Conservation (phyloP, 805 yeast species). For the Hyphopichia homilentoma region DNA sequence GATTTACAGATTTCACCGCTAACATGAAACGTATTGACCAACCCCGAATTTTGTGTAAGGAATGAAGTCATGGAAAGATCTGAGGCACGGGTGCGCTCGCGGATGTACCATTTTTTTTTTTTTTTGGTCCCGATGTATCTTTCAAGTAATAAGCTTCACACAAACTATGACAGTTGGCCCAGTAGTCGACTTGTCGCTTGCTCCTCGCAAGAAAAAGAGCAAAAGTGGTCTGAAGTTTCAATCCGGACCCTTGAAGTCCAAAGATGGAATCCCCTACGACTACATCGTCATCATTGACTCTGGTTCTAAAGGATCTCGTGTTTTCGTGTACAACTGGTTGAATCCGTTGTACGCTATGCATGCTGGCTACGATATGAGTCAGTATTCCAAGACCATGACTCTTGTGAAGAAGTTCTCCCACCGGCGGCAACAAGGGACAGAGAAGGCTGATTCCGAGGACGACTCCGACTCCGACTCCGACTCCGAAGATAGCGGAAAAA, state of each 20-base stretch:
- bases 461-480: slow-evolving; percentile 5
- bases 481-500: slow-evolving; percentile 1
- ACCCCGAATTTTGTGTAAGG: too few relatives aligned
- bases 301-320: slow-evolving; percentile 64
- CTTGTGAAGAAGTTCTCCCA: slow-evolving; percentile 10
- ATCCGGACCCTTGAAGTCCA: slow-evolving; percentile 34
- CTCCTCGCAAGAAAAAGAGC: too few relatives aligned
- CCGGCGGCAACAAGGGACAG: slow-evolving; percentile 6
- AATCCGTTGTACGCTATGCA: slow-evolving; percentile 32
- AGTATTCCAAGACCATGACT: slow-evolving; percentile 3
- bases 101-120: too few relatives aligned
- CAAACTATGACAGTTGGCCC: too few relatives aligned
- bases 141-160: too few relatives aligned
- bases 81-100: too few relatives aligned
- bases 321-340: slow-evolving; percentile 55
- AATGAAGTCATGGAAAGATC: too few relatives aligned
- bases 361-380: slow-evolving; percentile 14
- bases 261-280: slow-evolving; percentile 49
- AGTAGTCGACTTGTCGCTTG: too few relatives aligned
- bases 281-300: slow-evolving; percentile 62
- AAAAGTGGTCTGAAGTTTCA: too few relatives aligned
- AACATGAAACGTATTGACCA: too few relatives aligned
- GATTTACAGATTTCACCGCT: too few relatives aligned
- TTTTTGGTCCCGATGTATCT: too few relatives aligned
- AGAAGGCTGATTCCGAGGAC: slow-evolving; percentile 5